Base-by-base conservation (phyloP, 129 eudicot species). In the Artemisia annua region DNA sequence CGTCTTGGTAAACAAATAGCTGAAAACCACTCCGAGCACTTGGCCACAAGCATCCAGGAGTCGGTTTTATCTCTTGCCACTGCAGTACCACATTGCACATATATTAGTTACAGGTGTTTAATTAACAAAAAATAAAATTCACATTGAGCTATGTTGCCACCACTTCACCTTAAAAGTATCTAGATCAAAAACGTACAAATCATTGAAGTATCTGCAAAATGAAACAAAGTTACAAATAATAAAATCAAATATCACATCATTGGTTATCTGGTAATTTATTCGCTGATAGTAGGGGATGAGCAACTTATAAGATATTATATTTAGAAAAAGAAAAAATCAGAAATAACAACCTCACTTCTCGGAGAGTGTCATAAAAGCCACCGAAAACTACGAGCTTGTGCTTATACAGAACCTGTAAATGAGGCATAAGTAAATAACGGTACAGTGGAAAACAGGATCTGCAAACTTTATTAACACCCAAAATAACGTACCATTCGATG, bases 61-160 rank as follows among this genome's bases (percentile, higher is more conserved):
- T 76, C 14, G 96, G 97, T 79, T 93, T 93, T 77, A 93, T 88
- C 78, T 93, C 98, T 84, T 87, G 97, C 98, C 98, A 93, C 98
- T 93, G 53, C 80, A 77, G 54, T 63, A 68, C 61, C 80, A 71
- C 66, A 57, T 26, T 65, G 69, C 35, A 66, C 63, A 67, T 46
- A 60, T 54, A 53, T 65, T 49, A 66, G 77, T 70, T 49, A 58
- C 65, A 32, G 46, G 19, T 68, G 11, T 51, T 67, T 0, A 19
- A 66, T 53, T 67, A 49, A 60, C 58, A 17, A 59, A 69, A 63
- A 50, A 30, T 30, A 30, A 66, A 11, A 39, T 63, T 3, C 19
- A 43, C 17, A 56, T n/a, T 57, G 53, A 65, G 2, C 46, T 54
- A 52, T 44, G 52, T 61, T 35, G 66, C 39, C 64, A 32, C 76